Conservation (phyloP, 2,329 filamentous ascomycete species). For the Fusarium sublunatum region DNA sequence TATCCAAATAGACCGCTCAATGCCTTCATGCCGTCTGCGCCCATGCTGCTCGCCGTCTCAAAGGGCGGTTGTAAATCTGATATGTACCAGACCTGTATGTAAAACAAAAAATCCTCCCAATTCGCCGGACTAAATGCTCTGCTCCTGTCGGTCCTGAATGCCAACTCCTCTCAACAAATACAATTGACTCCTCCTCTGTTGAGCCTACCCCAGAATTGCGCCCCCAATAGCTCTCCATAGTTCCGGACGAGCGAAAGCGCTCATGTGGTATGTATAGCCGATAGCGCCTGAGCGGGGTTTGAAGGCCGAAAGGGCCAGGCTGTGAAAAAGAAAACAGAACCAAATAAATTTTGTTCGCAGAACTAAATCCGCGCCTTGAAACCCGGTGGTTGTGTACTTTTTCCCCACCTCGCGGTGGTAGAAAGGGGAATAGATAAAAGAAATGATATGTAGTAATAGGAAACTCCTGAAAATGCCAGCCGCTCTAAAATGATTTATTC, state of each 20-base stretch:
- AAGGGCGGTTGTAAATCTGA: slow-evolving; percentile 24
- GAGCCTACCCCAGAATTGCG: slow-evolving; percentile 26
- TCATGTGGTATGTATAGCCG: slow-evolving; percentile 6
- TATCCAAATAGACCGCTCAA: slow-evolving; percentile 41
- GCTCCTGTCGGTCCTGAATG: slow-evolving; percentile 11
- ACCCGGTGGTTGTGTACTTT: slow-evolving; percentile 29
- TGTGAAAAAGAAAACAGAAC: slow-evolving; percentile 10
- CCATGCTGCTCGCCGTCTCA: slow-evolving; percentile 26
- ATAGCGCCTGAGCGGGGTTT: slow-evolving; percentile 29
- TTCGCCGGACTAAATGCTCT: slow-evolving; percentile 23
- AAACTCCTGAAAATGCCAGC: slow-evolving; percentile 44
- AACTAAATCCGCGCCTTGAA: slow-evolving; percentile 39
- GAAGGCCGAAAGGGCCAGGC: slow-evolving; percentile 23
- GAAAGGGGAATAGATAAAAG: slow-evolving; percentile 34
- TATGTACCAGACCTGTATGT: slow-evolving; percentile 19
- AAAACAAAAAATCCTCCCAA: slow-evolving; percentile 11
- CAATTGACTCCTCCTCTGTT: slow-evolving; percentile 24
- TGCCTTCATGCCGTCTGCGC: slow-evolving; percentile 31
- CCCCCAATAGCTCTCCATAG: slow-evolving; percentile 26
- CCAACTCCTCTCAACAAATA: slow-evolving; percentile 39
- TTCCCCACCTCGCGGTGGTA: slow-evolving; percentile 35
- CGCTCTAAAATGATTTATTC: slow-evolving; percentile 39
- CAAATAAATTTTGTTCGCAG: slow-evolving; percentile 13
- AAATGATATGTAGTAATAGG: slow-evolving; percentile 30
- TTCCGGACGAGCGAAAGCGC: slow-evolving; percentile 36